Base-by-base conservation (phyloP, 1,284 basidiomycete genomes). In the Nidula niveotomentosa region DNA sequence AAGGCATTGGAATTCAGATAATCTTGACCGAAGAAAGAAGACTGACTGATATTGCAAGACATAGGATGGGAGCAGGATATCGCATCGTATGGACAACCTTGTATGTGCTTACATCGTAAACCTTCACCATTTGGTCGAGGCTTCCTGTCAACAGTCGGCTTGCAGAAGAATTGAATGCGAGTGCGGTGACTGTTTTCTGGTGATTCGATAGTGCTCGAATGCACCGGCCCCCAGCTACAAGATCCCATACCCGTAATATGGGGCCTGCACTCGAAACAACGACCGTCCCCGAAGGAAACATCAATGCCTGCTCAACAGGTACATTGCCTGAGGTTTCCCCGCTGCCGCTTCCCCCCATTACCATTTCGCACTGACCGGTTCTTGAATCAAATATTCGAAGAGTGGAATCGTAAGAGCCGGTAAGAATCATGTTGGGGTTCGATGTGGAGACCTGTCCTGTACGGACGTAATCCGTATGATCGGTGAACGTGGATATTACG, bases 1-100 rank as follows among this genome's bases (percentile, higher is more conserved):
- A 44, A 39, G 41, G 2, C 34, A 60, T 53, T 36, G 53, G 12
- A 23, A 56, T 44, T 48, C 43, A 51, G n/a, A 57, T 36, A 57
- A 45, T 54, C 54, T 17, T 10, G 48, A 46, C 39, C 44, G 17
- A 10, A 15, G 7, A 45, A 34, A 73, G 43, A 12, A 23, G 23
- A 77, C 85, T 66, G 66, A 93, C 93, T 57, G 92, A 98, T 56
- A 93, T 79, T n/a, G 94, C 95, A 47, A 99, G 76, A 65, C 88
- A 94, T 5, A 99, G 78, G 3, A 99, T 76, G 1, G 96, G 94
- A 1, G 95, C 93, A 2, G 96, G 93, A 70, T 99, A 99, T 44
- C 96, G 90, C 94, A 99, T 99, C 0, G 97, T 98, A 69, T 99
- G 97, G 8, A 96, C 90, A 34, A 99, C 97, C 64, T 92, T 91